These are phyloP conservation scores for Rhodotorula taiwanensis DNA, from an alignment of 768 basidiomycete genomes.

Conservation along the genomic window DNA sequence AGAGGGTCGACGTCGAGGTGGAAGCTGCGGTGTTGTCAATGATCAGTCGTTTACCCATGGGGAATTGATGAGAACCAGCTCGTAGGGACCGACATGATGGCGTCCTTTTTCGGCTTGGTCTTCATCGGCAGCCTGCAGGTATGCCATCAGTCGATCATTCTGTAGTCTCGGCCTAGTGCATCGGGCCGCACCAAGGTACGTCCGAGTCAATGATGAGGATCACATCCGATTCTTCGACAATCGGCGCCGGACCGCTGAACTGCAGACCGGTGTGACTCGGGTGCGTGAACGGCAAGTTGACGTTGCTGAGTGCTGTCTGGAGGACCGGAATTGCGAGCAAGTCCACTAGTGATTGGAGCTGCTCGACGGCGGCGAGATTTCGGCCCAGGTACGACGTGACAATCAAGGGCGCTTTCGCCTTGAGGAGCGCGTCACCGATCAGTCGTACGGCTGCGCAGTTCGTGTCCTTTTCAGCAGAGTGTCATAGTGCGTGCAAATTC, in stretches of 20 bases:
- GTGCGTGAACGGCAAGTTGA: slow-evolving; percentile 57
- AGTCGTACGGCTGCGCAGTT: slow-evolving; percentile 35
- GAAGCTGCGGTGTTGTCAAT: slow-evolving; percentile 50
- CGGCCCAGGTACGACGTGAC: slow-evolving; percentile 61
- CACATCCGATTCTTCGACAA: slow-evolving; percentile 55
- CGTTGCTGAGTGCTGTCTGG: slow-evolving; percentile 51
- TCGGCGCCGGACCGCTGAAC: slow-evolving; percentile 46
- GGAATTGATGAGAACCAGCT: neutral
- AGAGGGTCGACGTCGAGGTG: slow-evolving; percentile 61
- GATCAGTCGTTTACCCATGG: neutral
- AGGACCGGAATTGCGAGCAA: slow-evolving; percentile 56
- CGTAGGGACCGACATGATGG: neutral
- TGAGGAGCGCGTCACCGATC: slow-evolving; percentile 53
- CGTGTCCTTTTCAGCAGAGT: no score
- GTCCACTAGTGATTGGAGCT: slow-evolving; percentile 52
- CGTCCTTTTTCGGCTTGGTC: slow-evolving; percentile 44
- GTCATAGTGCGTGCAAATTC: no score
- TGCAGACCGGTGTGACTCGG: slow-evolving; percentile 54
- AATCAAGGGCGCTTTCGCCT: slow-evolving; percentile 56
- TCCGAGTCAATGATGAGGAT: slow-evolving; percentile 62
- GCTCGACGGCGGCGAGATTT: slow-evolving; percentile 50
- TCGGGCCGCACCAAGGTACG: slow-evolving; percentile 50
- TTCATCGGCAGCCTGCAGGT: slow-evolving; percentile 42
- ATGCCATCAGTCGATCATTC: neutral
- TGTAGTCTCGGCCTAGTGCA: neutral